Evolutionary conservation across 2,329 filamentous ascomycete genomes (phyloP), one percentile per base, ranked within the genome.

Genomic region (Sarocladiaceae sp.): DNA sequence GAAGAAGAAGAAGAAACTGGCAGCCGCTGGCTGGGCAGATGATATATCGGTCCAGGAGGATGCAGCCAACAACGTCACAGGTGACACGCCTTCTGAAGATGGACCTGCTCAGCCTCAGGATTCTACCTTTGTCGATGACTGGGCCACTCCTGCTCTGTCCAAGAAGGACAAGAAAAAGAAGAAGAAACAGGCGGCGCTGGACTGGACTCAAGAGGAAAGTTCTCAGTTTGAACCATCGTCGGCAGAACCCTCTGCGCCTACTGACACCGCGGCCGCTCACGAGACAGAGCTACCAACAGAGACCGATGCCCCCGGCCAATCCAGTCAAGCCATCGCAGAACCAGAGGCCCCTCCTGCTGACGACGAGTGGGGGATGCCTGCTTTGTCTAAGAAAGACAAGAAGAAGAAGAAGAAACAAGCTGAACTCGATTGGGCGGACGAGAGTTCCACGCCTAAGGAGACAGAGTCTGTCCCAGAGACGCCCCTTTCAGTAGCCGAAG

Each of bases 101-200:
- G 5, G 34, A 23, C 6, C 5, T 24, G 19, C n/a, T 7, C 19
- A 23, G 21, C 20, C 5, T n/a, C n/a, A n/a, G n/a, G n/a, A n/a
- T n/a, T n/a, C n/a, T n/a, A n/a, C 34, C 18, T 21, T 12, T 16
- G 23, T 4, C 29, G 33, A 26, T 7, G 16, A 23, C 15, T 33
- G 33, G 18, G 32, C 21, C n/a, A 11, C 45, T 16, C 7, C 45
- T 31, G 19, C 23, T 40, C 31, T 57, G 27, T 61, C 61, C n/a
- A 63, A 64, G 50, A 65, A 61, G 46, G 59, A 61, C 2, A 64
- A 58, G 46, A 63, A 58, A 44, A 63, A 55, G 48, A 59, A 58
- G 41, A 62, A 58, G 53, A 62, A 61, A 49, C 55, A 56, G 47
- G 44, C 50, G 5, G 51, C 47, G 15, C 42, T 54, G 6, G 53